These are phyloP conservation scores for Waitea zeae DNA, from an alignment of 1,284 basidiomycete species.

Conservation along the genomic window DNA sequence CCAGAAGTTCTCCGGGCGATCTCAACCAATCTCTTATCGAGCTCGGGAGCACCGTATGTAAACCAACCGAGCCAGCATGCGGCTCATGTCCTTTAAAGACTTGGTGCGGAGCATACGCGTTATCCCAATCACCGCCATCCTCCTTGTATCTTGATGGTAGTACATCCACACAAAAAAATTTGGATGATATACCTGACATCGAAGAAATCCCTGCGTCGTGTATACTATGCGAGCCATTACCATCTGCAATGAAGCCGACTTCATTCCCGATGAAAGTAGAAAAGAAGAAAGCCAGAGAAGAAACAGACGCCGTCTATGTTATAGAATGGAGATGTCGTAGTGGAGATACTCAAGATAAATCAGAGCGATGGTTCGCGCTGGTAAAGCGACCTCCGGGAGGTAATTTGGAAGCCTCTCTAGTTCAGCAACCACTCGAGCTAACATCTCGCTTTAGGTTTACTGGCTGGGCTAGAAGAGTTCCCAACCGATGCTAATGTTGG, in stretches of 20 bases:
- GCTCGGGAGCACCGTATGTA: constrained; percentile 83
- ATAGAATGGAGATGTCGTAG: constrained; percentile 49
- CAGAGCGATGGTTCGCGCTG: constrained; percentile 49
- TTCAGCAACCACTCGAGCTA: constrained; percentile 2
- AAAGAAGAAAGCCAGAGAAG: constrained; percentile 73
- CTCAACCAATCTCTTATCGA: constrained; percentile 83
- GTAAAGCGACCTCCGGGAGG: constrained; percentile 73
- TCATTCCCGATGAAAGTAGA: constrained; percentile 78
- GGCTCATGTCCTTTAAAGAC: constrained; percentile 47
- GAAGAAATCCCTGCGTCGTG: constrained; percentile 65
- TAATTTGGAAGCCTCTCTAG: constrained; percentile 15
- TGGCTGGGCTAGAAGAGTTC: constrained; percentile 80
- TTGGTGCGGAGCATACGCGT: constrained; percentile 50
- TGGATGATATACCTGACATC: constrained; percentile 2
- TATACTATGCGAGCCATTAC: constrained; percentile 52
- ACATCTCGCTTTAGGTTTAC: constrained; percentile 41
- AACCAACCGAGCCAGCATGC: constrained; percentile 66
- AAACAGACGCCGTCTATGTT: constrained; percentile 74
- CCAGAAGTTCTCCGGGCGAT: constrained; percentile 40
- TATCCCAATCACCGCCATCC: constrained; percentile 1
- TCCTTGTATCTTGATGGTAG: background rate
- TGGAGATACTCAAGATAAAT: constrained; percentile 8
- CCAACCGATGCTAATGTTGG: too few species aligned
- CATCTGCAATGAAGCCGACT: constrained; percentile 28
- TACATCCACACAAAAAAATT: background rate